Evolutionary conservation across 768 basidiomycete species (phyloP).

Genomic region (Strobilomyces dryophilus): DNA sequence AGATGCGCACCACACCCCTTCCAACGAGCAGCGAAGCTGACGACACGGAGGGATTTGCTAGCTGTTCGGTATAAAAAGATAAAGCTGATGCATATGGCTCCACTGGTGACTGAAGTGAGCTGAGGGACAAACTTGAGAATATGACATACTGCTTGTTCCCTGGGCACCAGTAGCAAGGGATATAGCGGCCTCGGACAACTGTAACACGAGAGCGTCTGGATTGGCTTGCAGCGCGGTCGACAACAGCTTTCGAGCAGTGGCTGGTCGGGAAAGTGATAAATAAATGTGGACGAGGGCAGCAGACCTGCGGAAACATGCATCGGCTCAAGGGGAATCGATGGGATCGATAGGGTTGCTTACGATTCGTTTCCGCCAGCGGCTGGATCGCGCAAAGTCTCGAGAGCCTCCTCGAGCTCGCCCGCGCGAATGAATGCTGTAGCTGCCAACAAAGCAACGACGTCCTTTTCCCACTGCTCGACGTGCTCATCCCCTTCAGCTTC

Average conservation of each 20-base stretch:
- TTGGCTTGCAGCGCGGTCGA: constrained; percentile 80
- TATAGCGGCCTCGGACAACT: constrained; percentile 83
- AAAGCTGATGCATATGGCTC: constrained; percentile 38
- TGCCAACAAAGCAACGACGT: constrained; percentile 71
- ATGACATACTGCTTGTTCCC: constrained; percentile 41
- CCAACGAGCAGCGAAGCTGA: constrained; percentile 72
- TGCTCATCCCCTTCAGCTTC: constrained; percentile 71
- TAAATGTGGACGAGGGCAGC: constrained; percentile 83
- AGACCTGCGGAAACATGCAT: constrained; percentile 44
- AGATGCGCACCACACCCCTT: constrained; percentile 75
- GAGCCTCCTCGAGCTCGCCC: constrained; percentile 86
- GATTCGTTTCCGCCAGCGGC: constrained; percentile 82
- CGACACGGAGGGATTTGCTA: constrained; percentile 73
- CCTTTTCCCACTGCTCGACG: constrained; percentile 63
- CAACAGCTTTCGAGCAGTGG: constrained; percentile 83
- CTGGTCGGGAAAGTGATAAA: constrained; percentile 83
- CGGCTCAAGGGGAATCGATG: not conserved
- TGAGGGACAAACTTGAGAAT: constrained; percentile 19
- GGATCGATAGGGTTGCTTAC: constrained; percentile 41
- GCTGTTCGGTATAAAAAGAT: constrained; percentile 78
- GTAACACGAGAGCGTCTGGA: constrained; percentile 86
- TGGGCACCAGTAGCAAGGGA: constrained; percentile 74
- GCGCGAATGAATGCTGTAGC: constrained; percentile 84
- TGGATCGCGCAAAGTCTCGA: constrained; percentile 75
- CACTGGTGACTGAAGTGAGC: constrained; percentile 11